Evolutionary conservation across 441 rosid species (phyloP), one percentile per base, ranked within the genome.

Genomic region (Gossypium lobatum): DNA sequence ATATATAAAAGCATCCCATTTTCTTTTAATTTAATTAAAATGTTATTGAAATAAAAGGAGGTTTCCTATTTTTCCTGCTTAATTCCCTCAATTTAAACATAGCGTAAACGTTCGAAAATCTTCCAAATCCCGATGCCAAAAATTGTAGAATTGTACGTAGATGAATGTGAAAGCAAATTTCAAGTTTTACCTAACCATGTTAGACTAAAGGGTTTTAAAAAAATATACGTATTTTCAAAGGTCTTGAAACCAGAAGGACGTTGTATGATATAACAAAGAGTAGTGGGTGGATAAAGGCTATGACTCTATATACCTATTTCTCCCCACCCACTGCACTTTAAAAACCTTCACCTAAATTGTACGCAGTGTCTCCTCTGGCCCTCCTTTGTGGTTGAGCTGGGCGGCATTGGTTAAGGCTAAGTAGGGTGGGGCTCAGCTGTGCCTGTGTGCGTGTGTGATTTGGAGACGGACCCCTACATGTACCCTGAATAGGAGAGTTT

Each of bases 381-480:
- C 52, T 55, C 73, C 34, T 37, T 55, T 55, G 18, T 37, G 52
- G 52, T 70, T 34, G 64, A 54, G 31, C 73, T 68, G 53, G 52
- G 64, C 52, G 53, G 34, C 73, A 17, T 28, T 45, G 61, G 48
- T 53, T 16, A 28, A 18, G 34, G 20, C 23, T 26, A 28, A 0
- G 11, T 54, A 70, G 73, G 21, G 34, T 70, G 34, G 73, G 73
- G 50, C 28, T 70, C 73, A 31, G 31, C 60, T 52, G 16, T 14
- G 20, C 63, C 37, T 25, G 17, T 9, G 16, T 59, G 17, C 37
- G 34, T 59, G 37, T 23, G 63, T 59, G 63, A 23, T 25, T 23
- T 26, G 42, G 31, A 31, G 73, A 37, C 34, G 71, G 73, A 70
- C 73, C 73, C 64, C 73, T 70, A 55, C 73, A 52, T 52, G 23